phyloP scores from a whole-genome alignment of 202 grass and related monocot genomes.

The Eragrostis tef region DNA sequence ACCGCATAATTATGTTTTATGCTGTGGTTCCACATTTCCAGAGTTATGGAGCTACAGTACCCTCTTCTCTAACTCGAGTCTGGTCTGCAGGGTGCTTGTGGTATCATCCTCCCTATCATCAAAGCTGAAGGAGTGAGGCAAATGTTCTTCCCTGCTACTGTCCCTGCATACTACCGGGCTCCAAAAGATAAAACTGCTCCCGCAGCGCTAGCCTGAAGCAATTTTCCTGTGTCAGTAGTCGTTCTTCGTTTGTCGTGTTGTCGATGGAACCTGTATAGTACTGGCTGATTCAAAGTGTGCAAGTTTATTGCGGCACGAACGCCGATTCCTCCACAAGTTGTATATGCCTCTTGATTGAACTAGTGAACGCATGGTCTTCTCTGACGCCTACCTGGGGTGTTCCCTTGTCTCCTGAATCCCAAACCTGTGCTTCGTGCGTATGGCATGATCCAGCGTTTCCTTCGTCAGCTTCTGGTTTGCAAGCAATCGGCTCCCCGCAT shows the following conservation, averaged over 20 bases:
- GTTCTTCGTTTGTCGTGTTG: not conserved
- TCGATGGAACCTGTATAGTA: conserved; percentile 44
- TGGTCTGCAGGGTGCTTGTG: conserved; percentile 67
- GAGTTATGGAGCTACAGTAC: not conserved
- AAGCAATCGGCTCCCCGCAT: not conserved
- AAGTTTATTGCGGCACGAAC: not conserved
- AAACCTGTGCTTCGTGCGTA: not conserved
- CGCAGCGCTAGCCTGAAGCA: not conserved
- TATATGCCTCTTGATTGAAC: conserved; percentile 31
- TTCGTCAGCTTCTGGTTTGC: not conserved
- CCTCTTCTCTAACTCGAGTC: conserved; percentile 3
- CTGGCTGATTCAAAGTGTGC: not conserved
- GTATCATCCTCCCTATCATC: conserved; percentile 94
- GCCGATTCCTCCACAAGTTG: conserved; percentile 30
- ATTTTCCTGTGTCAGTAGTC: conserved; percentile 41
- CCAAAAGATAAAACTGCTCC: conserved; percentile 38
- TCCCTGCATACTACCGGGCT: conserved; percentile 79
- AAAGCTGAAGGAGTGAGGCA: conserved; percentile 95
- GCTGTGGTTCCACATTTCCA: not conserved
- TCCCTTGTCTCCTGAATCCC: not conserved
- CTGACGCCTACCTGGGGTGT: not conserved
- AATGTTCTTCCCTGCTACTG: conserved; percentile 97
- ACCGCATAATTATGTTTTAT: not conserved
- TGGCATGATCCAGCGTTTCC: not conserved
- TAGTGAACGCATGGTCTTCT: not conserved